These are phyloP conservation scores for Effrenium voratum DNA, from an alignment of 73 alveolate genomes.

Conservation along the genomic window DNA sequence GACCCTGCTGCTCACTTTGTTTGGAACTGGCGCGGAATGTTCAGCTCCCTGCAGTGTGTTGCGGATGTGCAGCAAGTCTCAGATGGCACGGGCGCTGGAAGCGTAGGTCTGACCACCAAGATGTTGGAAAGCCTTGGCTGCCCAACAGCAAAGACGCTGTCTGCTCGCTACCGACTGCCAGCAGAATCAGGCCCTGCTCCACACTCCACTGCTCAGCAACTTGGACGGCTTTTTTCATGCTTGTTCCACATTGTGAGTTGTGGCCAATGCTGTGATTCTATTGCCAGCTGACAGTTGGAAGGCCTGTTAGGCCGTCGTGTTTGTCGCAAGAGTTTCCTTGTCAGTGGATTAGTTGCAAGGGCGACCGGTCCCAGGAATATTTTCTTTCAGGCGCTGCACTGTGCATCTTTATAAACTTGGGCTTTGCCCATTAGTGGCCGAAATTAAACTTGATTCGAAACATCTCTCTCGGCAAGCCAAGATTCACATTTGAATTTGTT, in stretches of 20 bases:
- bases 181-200: neutral
- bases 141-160: neutral
- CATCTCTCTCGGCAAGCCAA: too few relatives aligned
- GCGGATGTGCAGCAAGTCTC: conserved; percentile 41
- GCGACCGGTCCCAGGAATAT: too few relatives aligned
- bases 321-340: neutral
- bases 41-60: neutral
- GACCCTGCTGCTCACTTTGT: neutral
- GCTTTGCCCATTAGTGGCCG: too few relatives aligned
- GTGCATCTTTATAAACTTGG: too few relatives aligned
- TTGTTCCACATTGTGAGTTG: neutral
- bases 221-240: neutral
- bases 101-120: neutral
- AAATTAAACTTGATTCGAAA: too few relatives aligned
- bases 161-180: neutral
- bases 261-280: too few relatives aligned
- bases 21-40: neutral
- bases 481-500: too few relatives aligned
- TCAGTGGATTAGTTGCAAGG: neutral
- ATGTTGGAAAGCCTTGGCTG: conserved; percentile 30
- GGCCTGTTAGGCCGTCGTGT: neutral
- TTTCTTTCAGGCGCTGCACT: too few relatives aligned
- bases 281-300: neutral
- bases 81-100: neutral
- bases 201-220: neutral